Conservation (phyloP, 208 protist genomes). For the Leishmania mexicana region DNA sequence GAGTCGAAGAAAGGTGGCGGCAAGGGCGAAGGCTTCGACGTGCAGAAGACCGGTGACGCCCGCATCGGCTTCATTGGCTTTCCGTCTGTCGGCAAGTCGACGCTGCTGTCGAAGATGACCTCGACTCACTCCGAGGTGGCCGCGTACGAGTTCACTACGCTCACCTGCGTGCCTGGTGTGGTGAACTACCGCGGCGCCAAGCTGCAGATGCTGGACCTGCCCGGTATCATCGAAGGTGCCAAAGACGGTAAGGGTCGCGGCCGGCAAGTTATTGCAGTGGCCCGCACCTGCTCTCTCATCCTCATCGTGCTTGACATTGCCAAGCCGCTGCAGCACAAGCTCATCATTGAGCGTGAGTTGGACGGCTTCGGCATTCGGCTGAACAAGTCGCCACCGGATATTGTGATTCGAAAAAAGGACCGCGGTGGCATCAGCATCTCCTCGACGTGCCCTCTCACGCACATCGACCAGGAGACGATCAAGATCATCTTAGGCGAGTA, state of each 20-base stretch:
- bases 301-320: conserved; percentile 98
- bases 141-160: conserved; percentile 99
- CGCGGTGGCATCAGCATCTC: conserved; percentile 90
- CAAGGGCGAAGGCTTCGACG: conserved; percentile 97
- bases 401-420: conserved; percentile 96
- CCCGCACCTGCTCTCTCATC: conserved; percentile 97
- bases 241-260: conserved; percentile 99
- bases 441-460: conserved; percentile 87
- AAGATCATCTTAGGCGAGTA: conserved; percentile 95
- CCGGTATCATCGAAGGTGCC: conserved; percentile 99
- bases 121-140: conserved; percentile 97
- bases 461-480: conserved; percentile 93
- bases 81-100: conserved; percentile 98
- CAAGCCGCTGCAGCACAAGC: conserved; percentile 97
- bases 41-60: conserved; percentile 97
- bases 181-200: conserved; percentile 95
- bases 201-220: conserved; percentile 96
- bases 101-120: conserved; percentile 97
- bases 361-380: conserved; percentile 99
- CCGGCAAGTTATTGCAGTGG: conserved; percentile 97
- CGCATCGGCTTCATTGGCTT: conserved; percentile 98
- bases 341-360: conserved; percentile 97
- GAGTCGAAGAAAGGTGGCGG: conserved; percentile 89
- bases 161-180: conserved; percentile 98
- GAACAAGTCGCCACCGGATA: conserved; percentile 97